Base-by-base conservation (phyloP, 495 filamentous ascomycete genomes). In the Margaritispora aquatica region DNA sequence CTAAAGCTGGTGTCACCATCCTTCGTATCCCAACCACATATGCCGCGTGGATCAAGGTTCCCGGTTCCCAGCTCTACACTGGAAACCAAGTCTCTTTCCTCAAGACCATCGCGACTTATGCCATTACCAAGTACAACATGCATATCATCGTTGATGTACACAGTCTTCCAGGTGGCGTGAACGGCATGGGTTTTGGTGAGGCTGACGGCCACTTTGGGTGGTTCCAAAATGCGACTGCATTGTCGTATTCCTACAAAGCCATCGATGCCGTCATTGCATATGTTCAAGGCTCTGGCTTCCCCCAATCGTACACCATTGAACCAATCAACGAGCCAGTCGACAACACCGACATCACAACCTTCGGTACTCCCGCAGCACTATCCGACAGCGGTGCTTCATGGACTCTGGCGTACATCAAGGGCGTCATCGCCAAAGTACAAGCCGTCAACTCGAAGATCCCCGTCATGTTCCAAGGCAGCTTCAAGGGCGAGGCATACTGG, bases 21-120 rank as follows among this genome's bases (percentile, higher is more conserved):
- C 48, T 76, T 15, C 68, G 73, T 8, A 77, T 76, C 51, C 74
- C 52, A 15, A 68, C 74, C 54, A 71, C 72, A 9, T 77, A 69
- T 62, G 58, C 52, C 1, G 52, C 50, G n/a, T 61, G 52, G 58
- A 26, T 61, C 47, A 36, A 56, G n/a, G 47, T 52, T 10, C 49
- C 57, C 26, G 57, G 49, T 10, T 21, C 24, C 5, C 47, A 59
- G 31, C 31, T 59, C 49, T 59, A 59, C 22, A 8, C 4, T 21
- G 51, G 57, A 29, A 52, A 54, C 26, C 57, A 59, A 21, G 24
- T 34, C n/a, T 26, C 27, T 13, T 47, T 26, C 27, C 48, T 61
- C 44, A 29, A 51, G 17, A 50, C 47, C n/a, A 50, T 50, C 21
- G 47, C 47, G n/a, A 50, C 47, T 1, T 60, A 60, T 34, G 51